These are phyloP conservation scores for Eimeria zaria DNA, from an alignment of 169 alveolate genomes.

Conservation along the genomic window DNA sequence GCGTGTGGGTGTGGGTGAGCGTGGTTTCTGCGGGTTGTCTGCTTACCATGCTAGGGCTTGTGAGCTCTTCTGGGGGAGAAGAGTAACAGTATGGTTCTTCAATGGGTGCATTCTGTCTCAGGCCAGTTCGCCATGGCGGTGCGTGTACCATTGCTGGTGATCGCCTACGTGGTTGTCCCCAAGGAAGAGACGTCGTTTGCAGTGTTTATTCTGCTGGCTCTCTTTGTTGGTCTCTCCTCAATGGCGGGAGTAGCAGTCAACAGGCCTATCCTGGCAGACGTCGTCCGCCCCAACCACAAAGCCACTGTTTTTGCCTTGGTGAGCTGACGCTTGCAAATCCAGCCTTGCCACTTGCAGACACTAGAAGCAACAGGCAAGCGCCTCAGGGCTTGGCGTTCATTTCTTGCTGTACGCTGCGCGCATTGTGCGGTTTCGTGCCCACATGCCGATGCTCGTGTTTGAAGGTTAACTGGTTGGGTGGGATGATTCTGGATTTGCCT, in stretches of 20 bases:
- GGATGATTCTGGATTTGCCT: neutral
- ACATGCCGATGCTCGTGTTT: neutral
- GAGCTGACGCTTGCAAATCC: slow-evolving; percentile 28
- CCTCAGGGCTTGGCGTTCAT: neutral
- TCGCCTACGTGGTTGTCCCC: slow-evolving; percentile 89
- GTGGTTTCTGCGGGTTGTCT: no score
- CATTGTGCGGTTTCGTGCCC: neutral
- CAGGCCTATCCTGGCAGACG: slow-evolving; percentile 94
- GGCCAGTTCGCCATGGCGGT: slow-evolving; percentile 89
- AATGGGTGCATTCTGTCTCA: neutral
- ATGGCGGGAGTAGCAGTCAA: slow-evolving; percentile 96
- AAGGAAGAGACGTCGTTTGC: slow-evolving; percentile 85
- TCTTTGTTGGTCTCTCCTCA: slow-evolving; percentile 93
- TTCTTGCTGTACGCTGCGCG: neutral
- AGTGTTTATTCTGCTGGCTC: slow-evolving; percentile 86
- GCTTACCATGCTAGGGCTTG: neutral
- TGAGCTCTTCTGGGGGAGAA: neutral
- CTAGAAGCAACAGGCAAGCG: neutral
- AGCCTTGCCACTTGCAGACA: neutral
- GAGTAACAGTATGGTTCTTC: neutral
- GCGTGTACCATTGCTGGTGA: slow-evolving; percentile 89
- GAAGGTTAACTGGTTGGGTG: neutral
- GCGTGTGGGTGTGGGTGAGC: neutral
- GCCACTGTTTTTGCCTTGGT: slow-evolving; percentile 94
- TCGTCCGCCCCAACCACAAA: slow-evolving; percentile 94